A percentile compares a stretch with the other conserved stretches of the same genome.
phyloP scores from a whole-genome alignment of 2,329 filamentous ascomycete species.

The Thielaviopsis musarum region DNA sequence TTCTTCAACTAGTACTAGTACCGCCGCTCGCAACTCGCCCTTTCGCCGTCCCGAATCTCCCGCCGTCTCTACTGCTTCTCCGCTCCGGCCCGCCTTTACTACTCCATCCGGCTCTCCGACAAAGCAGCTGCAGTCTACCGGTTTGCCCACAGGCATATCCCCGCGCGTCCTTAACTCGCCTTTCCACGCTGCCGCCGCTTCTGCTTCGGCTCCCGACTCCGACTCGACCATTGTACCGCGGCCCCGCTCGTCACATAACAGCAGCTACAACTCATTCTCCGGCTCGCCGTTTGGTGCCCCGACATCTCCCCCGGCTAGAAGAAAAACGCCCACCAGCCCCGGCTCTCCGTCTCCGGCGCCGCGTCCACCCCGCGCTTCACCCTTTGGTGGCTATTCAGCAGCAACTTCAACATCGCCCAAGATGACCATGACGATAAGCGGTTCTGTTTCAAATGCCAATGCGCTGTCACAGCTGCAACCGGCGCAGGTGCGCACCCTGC shows the following conservation, averaged over 20 bases:
- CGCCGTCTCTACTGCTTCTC: constrained; percentile 39
- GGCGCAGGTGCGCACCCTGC: constrained; percentile 67
- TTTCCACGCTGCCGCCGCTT: constrained; percentile 15
- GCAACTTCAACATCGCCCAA: constrained; percentile 7
- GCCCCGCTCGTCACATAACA: constrained; percentile 4
- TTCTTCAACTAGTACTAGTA: constrained; percentile 18
- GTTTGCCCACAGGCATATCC: constrained; percentile 6
- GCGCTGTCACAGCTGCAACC: constrained; percentile 60
- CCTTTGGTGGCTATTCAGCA: constrained; percentile 2
- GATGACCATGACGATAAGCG: constrained; percentile 10
- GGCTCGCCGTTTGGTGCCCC: constrained; percentile 2
- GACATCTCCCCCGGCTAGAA: neutral
- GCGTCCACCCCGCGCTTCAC: neutral
- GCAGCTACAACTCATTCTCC: constrained; percentile 4
- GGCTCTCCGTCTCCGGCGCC: constrained; percentile 4
- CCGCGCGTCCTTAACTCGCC: constrained; percentile 24
- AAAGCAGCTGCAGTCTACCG: constrained; percentile 29
- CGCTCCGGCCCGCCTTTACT: constrained; percentile 28
- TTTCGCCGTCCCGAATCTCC: constrained; percentile 47
- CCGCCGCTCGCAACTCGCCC: constrained; percentile 38
- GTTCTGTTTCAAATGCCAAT: constrained; percentile 24
- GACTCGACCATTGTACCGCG: neutral
- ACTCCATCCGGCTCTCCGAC: neutral
- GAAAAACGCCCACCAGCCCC: neutral
- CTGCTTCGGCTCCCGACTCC: constrained; percentile 11